Evolutionary conservation across 2,329 filamentous ascomycete species (phyloP).

Genomic region (Diplodia corticola): DNA sequence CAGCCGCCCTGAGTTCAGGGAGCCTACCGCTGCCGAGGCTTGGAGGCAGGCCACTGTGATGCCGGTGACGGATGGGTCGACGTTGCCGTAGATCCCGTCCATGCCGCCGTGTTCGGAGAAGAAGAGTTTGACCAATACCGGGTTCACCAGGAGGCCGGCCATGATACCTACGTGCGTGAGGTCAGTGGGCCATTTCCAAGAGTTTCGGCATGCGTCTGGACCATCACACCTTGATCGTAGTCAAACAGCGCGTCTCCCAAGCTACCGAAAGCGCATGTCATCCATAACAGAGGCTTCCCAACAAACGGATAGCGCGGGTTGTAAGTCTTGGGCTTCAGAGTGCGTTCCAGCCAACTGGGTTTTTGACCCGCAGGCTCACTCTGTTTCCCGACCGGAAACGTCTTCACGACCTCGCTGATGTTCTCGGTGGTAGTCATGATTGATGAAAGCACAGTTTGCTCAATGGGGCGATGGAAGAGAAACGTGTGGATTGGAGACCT

Average conservation of each 20-base stretch:
- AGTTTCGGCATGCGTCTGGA: neutral
- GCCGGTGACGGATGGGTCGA: slow-evolving; percentile 43
- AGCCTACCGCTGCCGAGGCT: slow-evolving; percentile 38
- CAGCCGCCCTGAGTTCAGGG: slow-evolving; percentile 38
- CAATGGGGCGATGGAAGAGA: neutral
- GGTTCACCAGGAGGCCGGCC: slow-evolving; percentile 44
- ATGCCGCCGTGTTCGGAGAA: slow-evolving; percentile 42
- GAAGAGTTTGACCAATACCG: slow-evolving; percentile 43
- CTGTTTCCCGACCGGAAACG: slow-evolving; percentile 17
- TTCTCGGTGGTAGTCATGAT: neutral
- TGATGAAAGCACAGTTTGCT: neutral
- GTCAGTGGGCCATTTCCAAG: slow-evolving; percentile 9
- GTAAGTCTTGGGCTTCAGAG: slow-evolving; percentile 40
- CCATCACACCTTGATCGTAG: slow-evolving; percentile 43
- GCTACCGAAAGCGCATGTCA: slow-evolving; percentile 44
- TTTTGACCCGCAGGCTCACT: slow-evolving; percentile 10
- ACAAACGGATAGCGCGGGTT: slow-evolving; percentile 42
- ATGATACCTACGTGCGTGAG: slow-evolving; percentile 38
- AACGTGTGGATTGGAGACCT: neutral
- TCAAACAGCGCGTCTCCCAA: slow-evolving; percentile 46
- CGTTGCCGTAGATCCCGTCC: slow-evolving; percentile 33
- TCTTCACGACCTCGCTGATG: slow-evolving; percentile 24
- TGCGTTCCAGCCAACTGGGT: slow-evolving; percentile 37
- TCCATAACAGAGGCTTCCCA: slow-evolving; percentile 38
- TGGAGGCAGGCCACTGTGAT: slow-evolving; percentile 42